These are phyloP conservation scores for Puccinia sorghi DNA, from an alignment of 1,284 basidiomycete genomes.

Conservation along the genomic window DNA sequence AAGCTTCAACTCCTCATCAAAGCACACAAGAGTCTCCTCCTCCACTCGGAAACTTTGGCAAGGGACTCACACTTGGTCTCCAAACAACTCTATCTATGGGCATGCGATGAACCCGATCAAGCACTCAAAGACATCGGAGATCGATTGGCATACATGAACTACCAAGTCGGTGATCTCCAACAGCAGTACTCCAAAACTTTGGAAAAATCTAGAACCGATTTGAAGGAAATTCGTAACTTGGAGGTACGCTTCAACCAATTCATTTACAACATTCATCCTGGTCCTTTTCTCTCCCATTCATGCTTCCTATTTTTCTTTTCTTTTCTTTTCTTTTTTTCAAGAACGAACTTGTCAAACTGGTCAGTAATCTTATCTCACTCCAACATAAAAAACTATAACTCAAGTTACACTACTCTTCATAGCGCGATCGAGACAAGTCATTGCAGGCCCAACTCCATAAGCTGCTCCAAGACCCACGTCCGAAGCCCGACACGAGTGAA, in stretches of 20 bases:
- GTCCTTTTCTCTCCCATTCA: neutral
- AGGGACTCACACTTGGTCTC: slow-evolving; percentile 50
- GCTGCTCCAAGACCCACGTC: slow-evolving; percentile 49
- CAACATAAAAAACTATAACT: slow-evolving; percentile 37
- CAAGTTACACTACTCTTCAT: slow-evolving; percentile 26
- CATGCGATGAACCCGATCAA: slow-evolving; percentile 52
- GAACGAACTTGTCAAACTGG: slow-evolving; percentile 37
- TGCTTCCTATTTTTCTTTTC: neutral
- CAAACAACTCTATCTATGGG: slow-evolving; percentile 51
- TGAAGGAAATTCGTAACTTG: slow-evolving; percentile 43
- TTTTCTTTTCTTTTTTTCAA: neutral
- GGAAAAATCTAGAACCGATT: slow-evolving; percentile 32
- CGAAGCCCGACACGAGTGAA: slow-evolving; percentile 45
- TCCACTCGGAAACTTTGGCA: slow-evolving; percentile 51
- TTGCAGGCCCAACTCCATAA: slow-evolving; percentile 50
- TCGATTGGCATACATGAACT: slow-evolving; percentile 53
- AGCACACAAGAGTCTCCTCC: slow-evolving; percentile 51
- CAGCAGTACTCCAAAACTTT: slow-evolving; percentile 24
- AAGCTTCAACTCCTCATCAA: slow-evolving; percentile 54
- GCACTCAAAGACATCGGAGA: slow-evolving; percentile 52
- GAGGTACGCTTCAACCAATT: slow-evolving; percentile 4
- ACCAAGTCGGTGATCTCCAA: slow-evolving; percentile 53
- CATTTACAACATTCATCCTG: neutral
- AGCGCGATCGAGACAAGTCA: slow-evolving; percentile 50
- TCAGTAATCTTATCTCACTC: slow-evolving; percentile 50